These are phyloP conservation scores for Pestalotiopsis sp. DNA, from an alignment of 2,329 filamentous ascomycete genomes.

Conservation along the genomic window DNA sequence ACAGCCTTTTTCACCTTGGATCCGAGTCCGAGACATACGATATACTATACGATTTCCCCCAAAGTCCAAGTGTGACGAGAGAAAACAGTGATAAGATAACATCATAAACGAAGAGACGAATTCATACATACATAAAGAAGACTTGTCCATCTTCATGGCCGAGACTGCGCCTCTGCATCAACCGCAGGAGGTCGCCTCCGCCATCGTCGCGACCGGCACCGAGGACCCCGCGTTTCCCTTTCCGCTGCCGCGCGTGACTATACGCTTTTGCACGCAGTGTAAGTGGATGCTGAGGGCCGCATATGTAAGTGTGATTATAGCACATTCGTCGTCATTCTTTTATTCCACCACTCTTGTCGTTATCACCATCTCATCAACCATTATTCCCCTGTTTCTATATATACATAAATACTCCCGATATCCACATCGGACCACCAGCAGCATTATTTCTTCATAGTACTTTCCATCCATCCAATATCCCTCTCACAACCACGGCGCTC, in stretches of 20 bases:
- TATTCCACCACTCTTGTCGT: neutral
- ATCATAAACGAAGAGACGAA: neutral
- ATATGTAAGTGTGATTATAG: slow-evolving; percentile 62
- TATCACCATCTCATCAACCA: too few relatives aligned
- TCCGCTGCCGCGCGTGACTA: slow-evolving; percentile 74
- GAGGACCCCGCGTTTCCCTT: slow-evolving; percentile 24
- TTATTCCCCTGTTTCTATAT: neutral
- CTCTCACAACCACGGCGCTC: neutral
- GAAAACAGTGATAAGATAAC: too few relatives aligned
- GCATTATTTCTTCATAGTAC: too few relatives aligned
- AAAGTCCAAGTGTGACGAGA: too few relatives aligned
- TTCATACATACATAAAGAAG: neutral
- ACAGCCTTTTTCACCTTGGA: neutral
- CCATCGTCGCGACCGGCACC: slow-evolving; percentile 12
- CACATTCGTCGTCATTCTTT: neutral
- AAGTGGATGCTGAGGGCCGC: slow-evolving; percentile 88
- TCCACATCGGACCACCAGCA: too few relatives aligned
- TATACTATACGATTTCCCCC: too few relatives aligned
- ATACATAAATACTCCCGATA: too few relatives aligned
- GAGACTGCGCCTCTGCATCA: slow-evolving; percentile 13
- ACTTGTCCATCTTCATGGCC: slow-evolving; percentile 19
- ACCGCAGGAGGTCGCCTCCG: neutral
- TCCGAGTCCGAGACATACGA: neutral
- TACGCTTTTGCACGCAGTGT: slow-evolving; percentile 91
- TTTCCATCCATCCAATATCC: neutral